phyloP scores from a whole-genome alignment of 2,329 filamentous ascomycete genomes.

The Cytospora leucostoma region DNA sequence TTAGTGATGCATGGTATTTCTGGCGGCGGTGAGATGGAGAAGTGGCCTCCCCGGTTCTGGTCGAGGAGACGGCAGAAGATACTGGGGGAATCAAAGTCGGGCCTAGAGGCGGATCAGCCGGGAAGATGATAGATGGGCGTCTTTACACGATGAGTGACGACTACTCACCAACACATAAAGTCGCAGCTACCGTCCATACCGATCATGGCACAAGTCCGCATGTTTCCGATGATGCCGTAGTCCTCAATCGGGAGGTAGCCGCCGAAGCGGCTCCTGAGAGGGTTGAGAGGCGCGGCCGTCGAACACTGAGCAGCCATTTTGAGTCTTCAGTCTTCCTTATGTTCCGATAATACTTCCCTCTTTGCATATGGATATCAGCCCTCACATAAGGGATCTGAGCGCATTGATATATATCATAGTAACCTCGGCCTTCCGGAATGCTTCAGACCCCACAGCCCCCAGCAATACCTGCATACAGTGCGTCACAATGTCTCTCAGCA shows the following conservation, averaged over 20 bases:
- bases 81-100: conserved; percentile 76
- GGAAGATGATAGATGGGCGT: background rate
- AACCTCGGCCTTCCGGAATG: background rate
- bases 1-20: conserved; percentile 65
- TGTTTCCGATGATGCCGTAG: conserved; percentile 79
- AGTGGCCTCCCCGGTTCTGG: conserved; percentile 73
- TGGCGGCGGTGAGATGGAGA: conserved; percentile 62
- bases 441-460: background rate
- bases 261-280: conserved; percentile 38
- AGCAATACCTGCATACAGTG: background rate
- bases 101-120: conserved; percentile 51
- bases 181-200: conserved; percentile 74
- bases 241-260: conserved; percentile 69
- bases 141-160: background rate
- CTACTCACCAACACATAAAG: conserved; percentile 71
- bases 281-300: conserved; percentile 32
- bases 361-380: background rate
- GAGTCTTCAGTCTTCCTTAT: background rate
- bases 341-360: background rate
- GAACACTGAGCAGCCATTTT: conserved; percentile 40
- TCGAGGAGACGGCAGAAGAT: conserved; percentile 75
- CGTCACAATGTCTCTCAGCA: background rate
- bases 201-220: conserved; percentile 76
- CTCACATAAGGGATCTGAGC: background rate
- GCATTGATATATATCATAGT: background rate